Conservation (phyloP, 2,329 filamentous ascomycete species). For the Alternaria rosae region DNA sequence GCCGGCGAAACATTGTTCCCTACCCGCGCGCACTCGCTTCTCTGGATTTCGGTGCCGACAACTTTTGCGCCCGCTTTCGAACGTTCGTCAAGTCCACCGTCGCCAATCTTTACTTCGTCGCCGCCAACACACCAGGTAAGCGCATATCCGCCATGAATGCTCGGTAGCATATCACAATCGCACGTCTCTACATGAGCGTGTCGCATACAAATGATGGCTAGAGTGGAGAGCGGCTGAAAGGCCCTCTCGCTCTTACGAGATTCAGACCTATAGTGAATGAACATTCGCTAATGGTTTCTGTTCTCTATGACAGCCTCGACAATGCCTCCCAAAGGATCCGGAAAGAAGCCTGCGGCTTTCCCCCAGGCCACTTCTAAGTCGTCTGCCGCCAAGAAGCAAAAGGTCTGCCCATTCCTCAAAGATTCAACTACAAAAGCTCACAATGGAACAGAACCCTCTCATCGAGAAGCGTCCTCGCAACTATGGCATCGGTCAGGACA, state of each 20-base stretch:
- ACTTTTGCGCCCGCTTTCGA: constrained; percentile 22
- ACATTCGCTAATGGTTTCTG: constrained; percentile 93
- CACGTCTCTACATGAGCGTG: constrained; percentile 42
- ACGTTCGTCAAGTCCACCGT: constrained; percentile 26
- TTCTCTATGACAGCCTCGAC: constrained; percentile 99
- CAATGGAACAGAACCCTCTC: constrained; percentile 82
- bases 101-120: constrained; percentile 42
- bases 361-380: constrained; percentile 66
- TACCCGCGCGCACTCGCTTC: constrained; percentile 27
- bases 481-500: constrained; percentile 98
- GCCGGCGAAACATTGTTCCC: constrained; percentile 20
- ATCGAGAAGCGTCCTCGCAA: constrained; percentile 98
- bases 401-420: constrained; percentile 66
- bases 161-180: constrained; percentile 42
- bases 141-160: constrained; percentile 40
- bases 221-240: constrained; percentile 48
- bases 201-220: constrained; percentile 48
- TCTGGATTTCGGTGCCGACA: constrained; percentile 24
- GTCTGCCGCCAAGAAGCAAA: constrained; percentile 88
- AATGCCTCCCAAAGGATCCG: constrained; percentile 76
- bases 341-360: constrained; percentile 90
- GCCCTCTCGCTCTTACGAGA: constrained; percentile 50
- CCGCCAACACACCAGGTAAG: constrained; percentile 49
- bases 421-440: constrained; percentile 28
- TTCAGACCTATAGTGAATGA: constrained; percentile 63